A percentile compares a stretch with the other conserved stretches of the same genome.
These are phyloP conservation scores for Pilaira anomala DNA, from an alignment of 192 early-diverging fungal species.

Conservation along the genomic window DNA sequence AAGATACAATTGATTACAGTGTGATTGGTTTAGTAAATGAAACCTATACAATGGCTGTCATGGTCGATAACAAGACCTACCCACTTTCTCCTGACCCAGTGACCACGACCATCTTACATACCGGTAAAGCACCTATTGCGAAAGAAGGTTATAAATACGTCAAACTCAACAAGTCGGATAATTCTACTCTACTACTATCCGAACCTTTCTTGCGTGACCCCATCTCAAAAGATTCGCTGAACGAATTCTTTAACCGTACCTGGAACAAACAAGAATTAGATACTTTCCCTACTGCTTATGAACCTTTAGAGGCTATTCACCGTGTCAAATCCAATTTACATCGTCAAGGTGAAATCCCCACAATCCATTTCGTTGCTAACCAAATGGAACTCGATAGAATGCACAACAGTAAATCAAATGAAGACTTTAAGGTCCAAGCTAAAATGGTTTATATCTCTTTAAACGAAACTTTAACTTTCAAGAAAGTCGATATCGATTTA, in stretches of 20 bases:
- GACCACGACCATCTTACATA: conserved; percentile 1
- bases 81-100: conserved; percentile 4
- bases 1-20: not conserved
- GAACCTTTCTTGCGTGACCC: conserved; percentile 17
- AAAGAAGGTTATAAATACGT: conserved; percentile 11
- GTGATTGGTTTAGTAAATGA: conserved; percentile 11
- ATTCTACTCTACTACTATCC: not conserved
- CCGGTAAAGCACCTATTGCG: conserved; percentile 16
- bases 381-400: conserved; percentile 12
- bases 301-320: conserved; percentile 4
- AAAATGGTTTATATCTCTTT: conserved; percentile 25
- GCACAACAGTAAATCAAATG: not conserved
- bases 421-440: not conserved
- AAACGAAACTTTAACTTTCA: conserved; percentile 7
- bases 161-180: not conserved
- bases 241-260: conserved; percentile 22
- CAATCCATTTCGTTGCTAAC: conserved; percentile 13
- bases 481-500: conserved; percentile 7
- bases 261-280: conserved; percentile 11
- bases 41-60: conserved; percentile 10
- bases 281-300: not conserved
- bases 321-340: conserved; percentile 27
- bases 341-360: conserved; percentile 26
- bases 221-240: not conserved
- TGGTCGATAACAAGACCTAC: conserved; percentile 14